Conservation (phyloP, 1,284 basidiomycete species). For the Lentinula novae-zelandiae region DNA sequence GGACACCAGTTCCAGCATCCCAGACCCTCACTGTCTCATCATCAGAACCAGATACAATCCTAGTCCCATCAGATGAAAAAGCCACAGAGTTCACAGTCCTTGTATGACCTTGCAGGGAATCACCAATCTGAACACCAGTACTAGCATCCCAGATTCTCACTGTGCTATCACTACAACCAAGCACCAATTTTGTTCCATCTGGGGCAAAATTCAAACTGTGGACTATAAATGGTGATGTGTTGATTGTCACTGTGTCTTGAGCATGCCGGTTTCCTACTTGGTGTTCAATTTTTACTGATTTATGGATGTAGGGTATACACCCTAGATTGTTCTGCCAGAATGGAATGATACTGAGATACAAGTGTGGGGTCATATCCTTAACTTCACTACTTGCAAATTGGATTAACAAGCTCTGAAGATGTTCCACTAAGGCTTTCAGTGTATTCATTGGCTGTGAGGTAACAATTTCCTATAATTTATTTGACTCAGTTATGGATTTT, state of each 20-base stretch:
- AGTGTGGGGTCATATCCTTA: neutral
- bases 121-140: slow-evolving; percentile 11
- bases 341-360: slow-evolving; percentile 4
- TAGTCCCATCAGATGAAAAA: slow-evolving; percentile 7
- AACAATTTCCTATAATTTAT: neutral
- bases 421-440: neutral
- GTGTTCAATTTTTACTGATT: neutral
- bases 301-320: neutral
- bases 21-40: slow-evolving; percentile 8
- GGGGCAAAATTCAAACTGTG: slow-evolving; percentile 22
- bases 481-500: neutral
- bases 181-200: slow-evolving; percentile 19
- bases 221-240: slow-evolving; percentile 5
- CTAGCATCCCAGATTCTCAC: slow-evolving; percentile 14
- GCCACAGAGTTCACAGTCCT: neutral
- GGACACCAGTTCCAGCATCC: slow-evolving; percentile 7
- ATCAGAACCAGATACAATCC: neutral
- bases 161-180: slow-evolving; percentile 8
- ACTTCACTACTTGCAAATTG: neutral
- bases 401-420: neutral
- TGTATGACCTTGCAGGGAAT: slow-evolving; percentile 6
- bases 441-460: no score
- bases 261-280: slow-evolving; percentile 14
- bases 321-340: neutral
- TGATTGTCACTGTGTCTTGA: slow-evolving; percentile 1